Percentiles rank a stretch among this genome's conserved stretches.
phyloP scores from a whole-genome alignment of 495 filamentous ascomycete genomes.

The Aspergillus leporis region DNA sequence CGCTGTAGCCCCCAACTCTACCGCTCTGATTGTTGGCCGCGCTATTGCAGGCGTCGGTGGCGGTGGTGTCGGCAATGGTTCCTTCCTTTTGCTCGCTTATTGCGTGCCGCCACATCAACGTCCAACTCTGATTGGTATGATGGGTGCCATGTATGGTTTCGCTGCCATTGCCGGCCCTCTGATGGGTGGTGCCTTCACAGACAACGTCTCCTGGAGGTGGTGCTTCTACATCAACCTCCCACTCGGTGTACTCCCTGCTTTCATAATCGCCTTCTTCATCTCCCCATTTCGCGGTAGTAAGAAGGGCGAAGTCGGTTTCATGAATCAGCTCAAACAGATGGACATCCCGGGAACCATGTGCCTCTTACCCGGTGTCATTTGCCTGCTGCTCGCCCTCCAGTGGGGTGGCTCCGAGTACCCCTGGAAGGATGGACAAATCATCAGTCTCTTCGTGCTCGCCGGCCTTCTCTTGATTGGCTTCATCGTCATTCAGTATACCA shows the following conservation, averaged over 20 bases:
- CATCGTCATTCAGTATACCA: slow-evolving; percentile 56
- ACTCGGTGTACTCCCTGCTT: slow-evolving; percentile 49
- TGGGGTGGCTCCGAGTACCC: slow-evolving; percentile 58
- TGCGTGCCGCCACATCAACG: slow-evolving; percentile 41
- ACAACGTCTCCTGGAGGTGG: slow-evolving; percentile 52
- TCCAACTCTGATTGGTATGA: slow-evolving; percentile 44
- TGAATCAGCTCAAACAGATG: slow-evolving; percentile 43
- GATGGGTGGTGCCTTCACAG: slow-evolving; percentile 49
- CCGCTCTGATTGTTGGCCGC: slow-evolving; percentile 64
- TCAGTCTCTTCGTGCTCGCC: slow-evolving; percentile 58
- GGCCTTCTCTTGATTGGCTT: slow-evolving; percentile 56
- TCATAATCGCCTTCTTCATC: slow-evolving; percentile 39
- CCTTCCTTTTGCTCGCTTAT: slow-evolving; percentile 48
- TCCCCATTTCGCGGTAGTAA: slow-evolving; percentile 22
- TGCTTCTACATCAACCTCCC: slow-evolving; percentile 60
- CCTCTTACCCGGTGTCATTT: slow-evolving; percentile 52
- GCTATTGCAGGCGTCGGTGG: slow-evolving; percentile 44
- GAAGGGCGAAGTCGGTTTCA: slow-evolving; percentile 23
- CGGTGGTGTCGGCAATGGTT: slow-evolving; percentile 44
- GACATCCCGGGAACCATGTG: slow-evolving; percentile 45
- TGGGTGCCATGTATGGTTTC: slow-evolving; percentile 48
- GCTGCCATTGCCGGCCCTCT: slow-evolving; percentile 48
- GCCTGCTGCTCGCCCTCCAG: slow-evolving; percentile 54
- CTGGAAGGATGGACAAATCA: slow-evolving; percentile 50
- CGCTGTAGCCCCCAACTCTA: slow-evolving; percentile 65